Conservation (phyloP, 2,329 filamentous ascomycete genomes). For the Aureobasidium mangrovei region DNA sequence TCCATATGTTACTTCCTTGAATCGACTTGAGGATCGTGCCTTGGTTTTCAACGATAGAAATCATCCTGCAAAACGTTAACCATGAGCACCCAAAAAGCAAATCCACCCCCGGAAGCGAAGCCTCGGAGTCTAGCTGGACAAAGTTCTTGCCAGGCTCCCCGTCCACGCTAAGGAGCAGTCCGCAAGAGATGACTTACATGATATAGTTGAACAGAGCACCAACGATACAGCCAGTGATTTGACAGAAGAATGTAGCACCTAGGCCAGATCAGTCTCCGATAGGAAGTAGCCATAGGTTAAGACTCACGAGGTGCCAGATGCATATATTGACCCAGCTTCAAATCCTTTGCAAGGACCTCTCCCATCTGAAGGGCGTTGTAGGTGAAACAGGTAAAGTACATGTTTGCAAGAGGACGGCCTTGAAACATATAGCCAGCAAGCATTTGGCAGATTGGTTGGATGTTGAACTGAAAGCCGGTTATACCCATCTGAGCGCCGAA, state of each 20-base stretch:
- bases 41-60: slow-evolving; percentile 38
- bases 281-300: slow-evolving; percentile 19
- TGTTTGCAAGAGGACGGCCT: slow-evolving; percentile 28
- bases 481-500: slow-evolving; percentile 22
- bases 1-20: slow-evolving; percentile 40
- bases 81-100: too few species aligned
- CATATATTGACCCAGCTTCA: slow-evolving; percentile 31
- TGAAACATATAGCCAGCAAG: slow-evolving; percentile 42
- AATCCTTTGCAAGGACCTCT: slow-evolving; percentile 25
- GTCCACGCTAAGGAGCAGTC: too few species aligned
- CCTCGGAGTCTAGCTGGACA: too few species aligned
- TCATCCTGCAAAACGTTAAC: slow-evolving; percentile 8
- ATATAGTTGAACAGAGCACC: slow-evolving; percentile 39
- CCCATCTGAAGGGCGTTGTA: slow-evolving; percentile 27
- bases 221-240: slow-evolving; percentile 35
- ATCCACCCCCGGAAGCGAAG: too few species aligned
- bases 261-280: background rate
- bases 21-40: slow-evolving; percentile 33
- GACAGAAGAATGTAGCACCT: slow-evolving; percentile 34
- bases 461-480: slow-evolving; percentile 34
- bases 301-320: slow-evolving; percentile 27
- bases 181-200: slow-evolving; percentile 28
- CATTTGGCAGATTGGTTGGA: slow-evolving; percentile 39
- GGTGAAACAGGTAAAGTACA: slow-evolving; percentile 24
- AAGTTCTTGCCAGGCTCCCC: too few species aligned